phyloP scores from a whole-genome alignment of 257 asterid genomes.

The Solanum raphanifolium region DNA sequence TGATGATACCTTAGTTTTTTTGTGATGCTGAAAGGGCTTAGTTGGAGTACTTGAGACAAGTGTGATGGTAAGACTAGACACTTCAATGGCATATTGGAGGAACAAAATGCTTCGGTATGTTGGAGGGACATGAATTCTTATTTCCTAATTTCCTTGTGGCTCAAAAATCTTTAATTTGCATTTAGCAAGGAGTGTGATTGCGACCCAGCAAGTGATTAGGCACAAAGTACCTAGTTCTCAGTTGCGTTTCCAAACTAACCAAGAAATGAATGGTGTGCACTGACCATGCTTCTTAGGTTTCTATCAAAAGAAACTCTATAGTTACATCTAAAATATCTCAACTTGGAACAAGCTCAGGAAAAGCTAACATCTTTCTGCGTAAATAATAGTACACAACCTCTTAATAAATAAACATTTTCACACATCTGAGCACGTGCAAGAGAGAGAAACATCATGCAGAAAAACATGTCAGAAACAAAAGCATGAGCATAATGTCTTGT shows the following conservation, averaged over 20 bases:
- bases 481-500: background rate
- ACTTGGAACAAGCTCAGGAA: background rate
- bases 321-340: background rate
- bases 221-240: background rate
- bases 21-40: background rate
- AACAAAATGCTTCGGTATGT: background rate
- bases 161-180: background rate
- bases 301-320: background rate
- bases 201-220: background rate
- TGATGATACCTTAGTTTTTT: background rate
- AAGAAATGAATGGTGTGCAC: background rate
- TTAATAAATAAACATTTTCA: background rate
- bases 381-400: background rate
- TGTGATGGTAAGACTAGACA: background rate
- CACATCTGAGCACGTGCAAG: background rate
- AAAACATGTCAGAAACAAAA: background rate
- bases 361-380: background rate
- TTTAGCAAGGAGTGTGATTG: background rate
- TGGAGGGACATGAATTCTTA: background rate
- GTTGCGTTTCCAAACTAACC: background rate
- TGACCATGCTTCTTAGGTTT: background rate
- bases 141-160: background rate
- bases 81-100: background rate
- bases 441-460: background rate
- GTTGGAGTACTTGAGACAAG: background rate